Base-by-base conservation (phyloP, 1,284 basidiomycete genomes). In the Coniophora puteana region DNA sequence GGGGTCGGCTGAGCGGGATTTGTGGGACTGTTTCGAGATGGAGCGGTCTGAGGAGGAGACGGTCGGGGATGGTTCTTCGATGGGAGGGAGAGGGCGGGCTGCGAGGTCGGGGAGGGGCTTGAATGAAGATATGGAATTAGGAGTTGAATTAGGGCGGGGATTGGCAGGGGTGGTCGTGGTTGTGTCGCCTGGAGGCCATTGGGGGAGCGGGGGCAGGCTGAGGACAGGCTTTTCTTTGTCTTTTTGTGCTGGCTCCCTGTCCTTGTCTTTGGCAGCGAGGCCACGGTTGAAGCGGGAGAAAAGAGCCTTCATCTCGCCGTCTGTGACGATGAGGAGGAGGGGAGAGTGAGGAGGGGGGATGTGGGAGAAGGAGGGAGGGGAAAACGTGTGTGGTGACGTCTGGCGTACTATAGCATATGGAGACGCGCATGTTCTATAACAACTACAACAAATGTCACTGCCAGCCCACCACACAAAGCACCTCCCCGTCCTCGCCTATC, bases 391-490 rank as follows among this genome's bases (percentile, higher is more conserved):
- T 24, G 16, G 34, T 24, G 20, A 14, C 5, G 11, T 11, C 4
- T 20, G 7, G 11, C 20, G 14, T 12, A 7, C 11, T n/a, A 12
- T n/a, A 11, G 16, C 30, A 32, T 11, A 17, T 32, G 11, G 10
- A 5, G 30, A 17, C 20, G 30, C 16, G 25, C 17, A 40, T 33
- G 37, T 24, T 43, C 18, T 20, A 45, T 30, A 23, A 12, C 21
- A 22, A 43, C 28, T 32, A 29, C 47, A 44, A 46, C 41, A 40
- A 35, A 43, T 44, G 44, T 40, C 46, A 41, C 55, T 62, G 7
- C 83, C 83, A 24, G 81, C 81, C 5, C 74, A 83, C 56, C 53
- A 67, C 38, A 87, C 87, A 32, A 91, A 91, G 66, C 81, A 89
- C 49, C 42, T 82, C 16, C 55, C 66, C 16, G 42, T 63, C 30